These are phyloP conservation scores for Sporisorium exsertum DNA, from an alignment of 1,284 basidiomycete genomes.

Conservation along the genomic window DNA sequence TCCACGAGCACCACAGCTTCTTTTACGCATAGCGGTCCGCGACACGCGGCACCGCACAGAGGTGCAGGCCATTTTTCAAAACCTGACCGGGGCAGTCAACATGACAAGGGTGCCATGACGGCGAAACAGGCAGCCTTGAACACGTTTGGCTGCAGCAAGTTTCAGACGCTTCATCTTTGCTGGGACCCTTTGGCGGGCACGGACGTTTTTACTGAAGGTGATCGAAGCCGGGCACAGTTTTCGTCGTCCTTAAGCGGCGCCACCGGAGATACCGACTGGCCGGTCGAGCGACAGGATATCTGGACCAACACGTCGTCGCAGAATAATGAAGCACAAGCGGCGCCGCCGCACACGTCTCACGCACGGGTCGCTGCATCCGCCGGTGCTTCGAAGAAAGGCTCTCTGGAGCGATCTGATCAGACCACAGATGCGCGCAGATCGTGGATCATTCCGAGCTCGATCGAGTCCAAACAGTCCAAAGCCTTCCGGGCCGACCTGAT, in stretches of 20 bases:
- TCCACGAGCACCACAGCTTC: neutral
- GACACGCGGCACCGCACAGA: slow-evolving; percentile 32
- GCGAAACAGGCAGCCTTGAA: slow-evolving; percentile 14
- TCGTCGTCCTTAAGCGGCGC: neutral
- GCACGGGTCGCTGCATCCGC: neutral
- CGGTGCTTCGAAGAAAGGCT: neutral
- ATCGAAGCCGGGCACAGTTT: neutral
- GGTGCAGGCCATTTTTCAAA: slow-evolving; percentile 25
- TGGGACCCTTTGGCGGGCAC: slow-evolving; percentile 32
- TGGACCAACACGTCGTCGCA: slow-evolving; percentile 53
- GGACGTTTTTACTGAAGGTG: no score
- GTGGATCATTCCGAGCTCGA: slow-evolving; percentile 19
- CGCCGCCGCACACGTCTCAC: slow-evolving; percentile 16
- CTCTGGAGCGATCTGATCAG: neutral
- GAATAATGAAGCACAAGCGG: slow-evolving; percentile 34
- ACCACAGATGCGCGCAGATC: neutral
- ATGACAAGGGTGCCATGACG: neutral
- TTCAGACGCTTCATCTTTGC: slow-evolving; percentile 26
- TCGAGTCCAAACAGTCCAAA: slow-evolving; percentile 22
- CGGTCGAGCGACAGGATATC: slow-evolving; percentile 53
- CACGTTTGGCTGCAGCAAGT: slow-evolving; percentile 17
- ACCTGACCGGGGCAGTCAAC: neutral
- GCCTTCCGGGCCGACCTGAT: slow-evolving; percentile 35
- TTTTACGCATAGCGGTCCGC: slow-evolving; percentile 29
- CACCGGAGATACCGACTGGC: slow-evolving; percentile 35